Evolutionary conservation across 352 stramenopile genomes (phyloP), one percentile per base, ranked within the genome.

Genomic region (Phytopythium delawarense): DNA sequence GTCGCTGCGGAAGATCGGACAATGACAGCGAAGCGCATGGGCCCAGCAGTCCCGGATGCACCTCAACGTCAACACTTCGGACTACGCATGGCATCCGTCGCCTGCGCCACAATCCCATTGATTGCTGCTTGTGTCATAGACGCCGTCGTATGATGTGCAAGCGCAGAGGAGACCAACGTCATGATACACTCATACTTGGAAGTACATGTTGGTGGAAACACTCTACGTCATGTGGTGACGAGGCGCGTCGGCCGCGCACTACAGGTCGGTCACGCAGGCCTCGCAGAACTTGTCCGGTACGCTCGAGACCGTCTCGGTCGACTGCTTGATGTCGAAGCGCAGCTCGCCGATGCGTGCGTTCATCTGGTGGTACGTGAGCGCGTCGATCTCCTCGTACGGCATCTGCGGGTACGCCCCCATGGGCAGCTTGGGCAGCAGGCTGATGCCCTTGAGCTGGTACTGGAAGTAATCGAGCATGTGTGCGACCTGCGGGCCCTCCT

Each of bases 361-460:
- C 71, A 83, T 84, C 42, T 64, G 66, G 25, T 66, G 49, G 63
- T 97, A 98, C 23, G 73, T 72, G 18, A 59, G 67, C 48, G 89
- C 78, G 42, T 83, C 69, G 59, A 98, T 97, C 57, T 87, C 84
- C 65, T 98, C 91, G 72, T 98, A 98, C 25, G 88, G 88, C 84
- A 96, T 95, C 70, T 98, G 93, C 45, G 80, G 69, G 69, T 97
- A 98, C 50, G 85, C 87, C 1, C 88, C 87, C 11, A 78, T 59
- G n/a, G 81, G 71, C 30, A 97, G 62, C 35, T 87, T 78, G 0
- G 93, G 93, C 37, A 98, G 69, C 59, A 98, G 73, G 63, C 84
- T 94, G 59, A 98, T 84, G 42, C 93, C 93, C 69, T 98, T 98
- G 57, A 98, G 78, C 58, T 98, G 92, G 62, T 98, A 98, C 76